phyloP scores from a whole-genome alignment of 495 filamentous ascomycete species.

The Penicillium malachiteum region DNA sequence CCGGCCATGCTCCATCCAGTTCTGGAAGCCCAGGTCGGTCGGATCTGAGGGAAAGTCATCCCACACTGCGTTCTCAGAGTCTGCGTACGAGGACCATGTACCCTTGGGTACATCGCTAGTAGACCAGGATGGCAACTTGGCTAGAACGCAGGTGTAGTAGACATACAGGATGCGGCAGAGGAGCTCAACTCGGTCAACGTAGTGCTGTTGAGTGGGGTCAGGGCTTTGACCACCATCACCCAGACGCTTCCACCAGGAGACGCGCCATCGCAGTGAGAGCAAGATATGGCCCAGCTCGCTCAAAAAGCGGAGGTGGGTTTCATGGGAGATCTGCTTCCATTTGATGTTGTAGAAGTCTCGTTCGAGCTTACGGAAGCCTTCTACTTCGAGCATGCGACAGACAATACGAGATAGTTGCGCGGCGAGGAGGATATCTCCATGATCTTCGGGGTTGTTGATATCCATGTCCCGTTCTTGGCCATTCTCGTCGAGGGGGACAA shows the following conservation, averaged over 20 bases:
- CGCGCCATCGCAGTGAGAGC: slow-evolving; percentile 49
- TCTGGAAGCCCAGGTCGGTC: slow-evolving; percentile 41
- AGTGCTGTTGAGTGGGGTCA: slow-evolving; percentile 45
- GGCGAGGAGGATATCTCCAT: slow-evolving; percentile 45
- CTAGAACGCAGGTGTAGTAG: slow-evolving; percentile 49
- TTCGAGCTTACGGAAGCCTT: slow-evolving; percentile 51
- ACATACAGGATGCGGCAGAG: slow-evolving; percentile 51
- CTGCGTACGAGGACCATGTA: slow-evolving; percentile 45
- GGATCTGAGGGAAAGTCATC: slow-evolving; percentile 47
- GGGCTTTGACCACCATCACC: slow-evolving; percentile 45
- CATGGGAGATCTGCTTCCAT: slow-evolving; percentile 49
- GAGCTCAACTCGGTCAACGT: slow-evolving; percentile 46
- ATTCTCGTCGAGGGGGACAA: slow-evolving; percentile 35
- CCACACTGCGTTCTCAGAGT: slow-evolving; percentile 44
- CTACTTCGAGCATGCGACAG: slow-evolving; percentile 51
- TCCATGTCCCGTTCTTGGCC: slow-evolving; percentile 43
- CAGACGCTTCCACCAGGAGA: slow-evolving; percentile 50
- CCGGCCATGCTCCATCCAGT: slow-evolving; percentile 41
- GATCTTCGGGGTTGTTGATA: slow-evolving; percentile 38
- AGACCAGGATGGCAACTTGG: slow-evolving; percentile 48
- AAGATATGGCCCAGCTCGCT: slow-evolving; percentile 46
- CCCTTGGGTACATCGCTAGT: slow-evolving; percentile 41
- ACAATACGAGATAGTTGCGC: slow-evolving; percentile 50
- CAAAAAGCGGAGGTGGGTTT: slow-evolving; percentile 44
- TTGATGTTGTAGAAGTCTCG: slow-evolving; percentile 52